These are phyloP conservation scores for Ogataea allantospora DNA, from an alignment of 805 yeast species.

Conservation along the genomic window DNA sequence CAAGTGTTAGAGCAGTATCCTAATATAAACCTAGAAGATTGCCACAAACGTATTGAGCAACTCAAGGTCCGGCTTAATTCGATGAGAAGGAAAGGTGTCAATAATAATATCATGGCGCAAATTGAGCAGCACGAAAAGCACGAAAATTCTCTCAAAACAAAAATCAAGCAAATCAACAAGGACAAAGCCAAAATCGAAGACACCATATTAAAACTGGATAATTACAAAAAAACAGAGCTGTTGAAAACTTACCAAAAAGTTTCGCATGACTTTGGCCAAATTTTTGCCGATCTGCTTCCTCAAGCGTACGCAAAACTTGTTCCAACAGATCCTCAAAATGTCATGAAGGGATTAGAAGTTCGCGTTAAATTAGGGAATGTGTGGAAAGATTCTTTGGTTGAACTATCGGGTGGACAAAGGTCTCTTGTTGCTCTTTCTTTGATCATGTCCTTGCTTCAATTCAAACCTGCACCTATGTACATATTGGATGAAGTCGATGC, in stretches of 20 bases:
- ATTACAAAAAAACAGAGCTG: constrained; percentile 79
- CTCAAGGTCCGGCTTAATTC: constrained; percentile 59
- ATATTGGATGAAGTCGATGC: constrained; percentile 98
- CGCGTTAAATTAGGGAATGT: constrained; percentile 85
- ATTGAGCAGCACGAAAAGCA: constrained; percentile 90
- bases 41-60: constrained; percentile 54
- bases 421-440: constrained; percentile 90
- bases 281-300: constrained; percentile 85
- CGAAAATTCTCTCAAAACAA: constrained; percentile 68
- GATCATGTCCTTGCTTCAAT: constrained; percentile 87
- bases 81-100: constrained; percentile 74
- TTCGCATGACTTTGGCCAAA: constrained; percentile 82
- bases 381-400: constrained; percentile 95
- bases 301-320: constrained; percentile 87
- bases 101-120: constrained; percentile 84
- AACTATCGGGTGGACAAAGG: constrained; percentile 95
- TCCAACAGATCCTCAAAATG: constrained; percentile 74
- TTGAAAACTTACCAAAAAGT: constrained; percentile 85
- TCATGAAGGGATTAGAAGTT: constrained; percentile 87
- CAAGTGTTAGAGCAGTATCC: constrained; percentile 61
- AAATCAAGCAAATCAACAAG: constrained; percentile 83
- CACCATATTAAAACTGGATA: constrained; percentile 79
- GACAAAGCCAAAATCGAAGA: constrained; percentile 88
- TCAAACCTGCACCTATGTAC: constrained; percentile 98
- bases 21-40: constrained; percentile 59